These are phyloP conservation scores for Chrysosporium queenslandicum DNA, from an alignment of 2,329 filamentous ascomycete genomes.

Conservation along the genomic window DNA sequence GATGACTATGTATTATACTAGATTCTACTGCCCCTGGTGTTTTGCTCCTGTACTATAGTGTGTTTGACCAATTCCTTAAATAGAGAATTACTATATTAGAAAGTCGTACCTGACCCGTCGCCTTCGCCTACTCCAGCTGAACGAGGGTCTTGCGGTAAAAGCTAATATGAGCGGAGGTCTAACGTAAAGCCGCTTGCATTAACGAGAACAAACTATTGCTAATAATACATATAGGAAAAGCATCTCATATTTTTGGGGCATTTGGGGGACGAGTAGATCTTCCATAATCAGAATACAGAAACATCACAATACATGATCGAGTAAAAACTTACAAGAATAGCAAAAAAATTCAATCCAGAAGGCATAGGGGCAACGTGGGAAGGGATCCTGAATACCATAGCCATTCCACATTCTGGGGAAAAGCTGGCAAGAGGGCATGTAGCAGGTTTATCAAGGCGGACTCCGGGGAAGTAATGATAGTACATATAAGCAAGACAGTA, in stretches of 20 bases:
- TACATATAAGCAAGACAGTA: slow-evolving; percentile 5
- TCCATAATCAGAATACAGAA: neutral
- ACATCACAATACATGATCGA: neutral
- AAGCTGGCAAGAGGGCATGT: neutral
- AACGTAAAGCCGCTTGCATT: neutral
- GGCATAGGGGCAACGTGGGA: neutral
- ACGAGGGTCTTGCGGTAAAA: neutral
- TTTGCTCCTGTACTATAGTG: neutral
- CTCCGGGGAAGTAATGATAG: neutral
- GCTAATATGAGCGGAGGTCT: neutral
- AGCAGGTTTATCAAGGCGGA: neutral
- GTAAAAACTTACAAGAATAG: neutral
- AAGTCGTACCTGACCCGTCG: no score
- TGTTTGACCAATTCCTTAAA: neutral
- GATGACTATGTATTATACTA: neutral
- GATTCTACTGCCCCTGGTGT: neutral
- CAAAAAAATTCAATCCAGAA: neutral
- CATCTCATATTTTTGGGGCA: neutral
- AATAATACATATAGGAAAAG: neutral
- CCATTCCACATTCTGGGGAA: neutral
- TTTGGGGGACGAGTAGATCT: neutral
- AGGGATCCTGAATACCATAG: neutral
- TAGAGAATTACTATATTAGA: no score
- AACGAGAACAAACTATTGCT: neutral
- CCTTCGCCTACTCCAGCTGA: no score